Percentiles rank a stretch among this genome's conserved stretches.
phyloP scores from a whole-genome alignment of 1,139 yeast species.

The Ashbya aceris region DNA sequence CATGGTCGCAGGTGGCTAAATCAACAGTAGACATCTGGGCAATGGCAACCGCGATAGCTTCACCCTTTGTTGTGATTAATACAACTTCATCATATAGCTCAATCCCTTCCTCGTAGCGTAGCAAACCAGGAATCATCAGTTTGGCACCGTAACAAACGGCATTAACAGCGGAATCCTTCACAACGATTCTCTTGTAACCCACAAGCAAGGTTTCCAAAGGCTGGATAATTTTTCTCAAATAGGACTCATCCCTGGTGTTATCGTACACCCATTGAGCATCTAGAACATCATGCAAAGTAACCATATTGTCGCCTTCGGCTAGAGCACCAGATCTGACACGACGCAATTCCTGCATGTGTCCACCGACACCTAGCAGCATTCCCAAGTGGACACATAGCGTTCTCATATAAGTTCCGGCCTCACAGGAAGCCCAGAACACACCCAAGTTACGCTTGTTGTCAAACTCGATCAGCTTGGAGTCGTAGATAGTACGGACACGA shows the following conservation, averaged over 20 bases:
- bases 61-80: slow-evolving; percentile 97
- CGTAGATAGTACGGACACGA: slow-evolving; percentile 96
- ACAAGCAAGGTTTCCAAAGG: slow-evolving; percentile 89
- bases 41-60: slow-evolving; percentile 96
- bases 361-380: slow-evolving; percentile 97
- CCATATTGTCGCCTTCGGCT: slow-evolving; percentile 82
- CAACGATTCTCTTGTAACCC: slow-evolving; percentile 95
- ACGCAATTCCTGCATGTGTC: slow-evolving; percentile 99
- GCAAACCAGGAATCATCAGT: slow-evolving; percentile 95
- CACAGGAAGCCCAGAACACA: slow-evolving; percentile 99
- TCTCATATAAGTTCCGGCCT: slow-evolving; percentile 99
- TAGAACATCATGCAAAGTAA: slow-evolving; percentile 90
- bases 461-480: slow-evolving; percentile 88
- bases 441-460: slow-evolving; percentile 95
- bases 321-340: slow-evolving; percentile 98
- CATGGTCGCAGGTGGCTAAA: slow-evolving; percentile 93
- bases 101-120: slow-evolving; percentile 96
- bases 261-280: slow-evolving; percentile 98
- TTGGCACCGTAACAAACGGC: slow-evolving; percentile 99
- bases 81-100: slow-evolving; percentile 97
- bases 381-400: slow-evolving; percentile 97
- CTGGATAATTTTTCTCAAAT: slow-evolving; percentile 86
- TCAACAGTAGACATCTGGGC: slow-evolving; percentile 99
- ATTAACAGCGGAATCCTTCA: slow-evolving; percentile 96
- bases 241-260: slow-evolving; percentile 93